These are phyloP conservation scores for Yamadazyma akitaensis DNA, from an alignment of 805 yeast genomes.

Conservation along the genomic window DNA sequence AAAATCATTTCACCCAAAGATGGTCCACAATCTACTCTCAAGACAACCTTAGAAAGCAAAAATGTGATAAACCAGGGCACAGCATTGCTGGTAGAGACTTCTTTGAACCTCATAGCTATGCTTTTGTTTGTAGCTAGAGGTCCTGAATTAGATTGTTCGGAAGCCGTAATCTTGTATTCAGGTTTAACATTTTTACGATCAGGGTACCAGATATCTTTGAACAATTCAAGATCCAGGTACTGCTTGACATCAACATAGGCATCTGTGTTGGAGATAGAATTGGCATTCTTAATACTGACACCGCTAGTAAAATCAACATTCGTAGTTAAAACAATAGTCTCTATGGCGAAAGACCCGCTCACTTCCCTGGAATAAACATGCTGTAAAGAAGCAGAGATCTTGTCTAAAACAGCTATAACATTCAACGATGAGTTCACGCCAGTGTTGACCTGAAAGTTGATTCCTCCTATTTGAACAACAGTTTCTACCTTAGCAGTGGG, in stretches of 20 bases:
- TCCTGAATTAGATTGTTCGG: not conserved
- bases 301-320: conserved; percentile 43
- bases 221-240: conserved; percentile 79
- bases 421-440: conserved; percentile 41
- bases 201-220: conserved; percentile 80
- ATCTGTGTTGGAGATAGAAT: conserved; percentile 51
- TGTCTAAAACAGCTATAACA: conserved; percentile 47
- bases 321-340: conserved; percentile 47
- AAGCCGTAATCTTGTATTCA: not conserved
- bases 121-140: conserved; percentile 27
- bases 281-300: conserved; percentile 46
- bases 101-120: conserved; percentile 47
- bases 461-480: conserved; percentile 66
- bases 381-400: conserved; percentile 69
- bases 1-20: conserved; percentile 68
- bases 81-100: conserved; percentile 59
- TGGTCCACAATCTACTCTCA: conserved; percentile 76
- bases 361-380: conserved; percentile 89
- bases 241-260: conserved; percentile 77
- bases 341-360: conserved; percentile 62
- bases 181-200: not conserved
- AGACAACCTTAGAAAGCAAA: conserved; percentile 47
- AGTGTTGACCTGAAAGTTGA: conserved; percentile 57
- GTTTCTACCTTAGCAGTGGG: conserved; percentile 94
- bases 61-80: conserved; percentile 73